A percentile compares a stretch with the other conserved stretches of the same genome.
phyloP scores from a whole-genome alignment of 108 stramenopile genomes.

The Cafeteria roenbergensis region DNA sequence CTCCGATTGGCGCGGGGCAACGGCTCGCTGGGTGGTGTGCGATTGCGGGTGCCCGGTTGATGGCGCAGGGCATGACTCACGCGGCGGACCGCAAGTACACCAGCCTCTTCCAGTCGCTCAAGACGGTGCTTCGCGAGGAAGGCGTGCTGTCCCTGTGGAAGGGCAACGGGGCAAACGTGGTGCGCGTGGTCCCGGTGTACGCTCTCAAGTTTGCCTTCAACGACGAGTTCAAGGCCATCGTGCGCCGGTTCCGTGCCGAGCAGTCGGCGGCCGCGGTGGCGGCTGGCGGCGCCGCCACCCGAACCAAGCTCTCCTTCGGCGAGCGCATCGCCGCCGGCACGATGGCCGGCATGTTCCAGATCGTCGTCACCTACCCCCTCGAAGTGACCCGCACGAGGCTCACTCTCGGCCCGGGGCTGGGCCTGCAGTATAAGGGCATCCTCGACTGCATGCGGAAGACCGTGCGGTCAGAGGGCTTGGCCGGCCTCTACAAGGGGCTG shows the following conservation, averaged over 20 bases:
- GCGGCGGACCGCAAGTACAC: neutral
- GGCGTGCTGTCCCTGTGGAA: slow-evolving; percentile 14
- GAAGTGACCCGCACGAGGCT: slow-evolving; percentile 18
- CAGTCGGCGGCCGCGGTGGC: neutral
- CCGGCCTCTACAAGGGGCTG: slow-evolving; percentile 17
- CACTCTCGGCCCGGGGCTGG: slow-evolving; percentile 11
- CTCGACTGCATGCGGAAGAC: slow-evolving; percentile 7
- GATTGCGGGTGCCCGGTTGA: neutral
- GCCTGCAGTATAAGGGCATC: slow-evolving; percentile 18
- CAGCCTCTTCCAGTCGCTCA: neutral
- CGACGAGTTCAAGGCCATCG: slow-evolving; percentile 25
- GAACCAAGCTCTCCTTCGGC: slow-evolving; percentile 1
- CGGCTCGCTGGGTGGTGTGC: too few species aligned
- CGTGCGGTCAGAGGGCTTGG: slow-evolving; percentile 9
- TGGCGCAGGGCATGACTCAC: neutral
- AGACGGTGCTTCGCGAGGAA: slow-evolving; percentile 11
- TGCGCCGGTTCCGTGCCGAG: neutral
- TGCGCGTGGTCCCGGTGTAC: slow-evolving; percentile 20
- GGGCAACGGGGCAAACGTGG: slow-evolving; percentile 23
- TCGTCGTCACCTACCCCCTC: slow-evolving; percentile 18
- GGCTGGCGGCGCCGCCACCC: neutral
- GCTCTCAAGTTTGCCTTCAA: slow-evolving; percentile 27
- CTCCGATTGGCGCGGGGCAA: neutral
- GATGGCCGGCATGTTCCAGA: slow-evolving; percentile 17
- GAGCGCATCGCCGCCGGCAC: slow-evolving; percentile 17